Evolutionary conservation across 176 grass and related monocot species (phyloP), one percentile per base, ranked within the genome.

Genomic region (Lolium multiflorum): DNA sequence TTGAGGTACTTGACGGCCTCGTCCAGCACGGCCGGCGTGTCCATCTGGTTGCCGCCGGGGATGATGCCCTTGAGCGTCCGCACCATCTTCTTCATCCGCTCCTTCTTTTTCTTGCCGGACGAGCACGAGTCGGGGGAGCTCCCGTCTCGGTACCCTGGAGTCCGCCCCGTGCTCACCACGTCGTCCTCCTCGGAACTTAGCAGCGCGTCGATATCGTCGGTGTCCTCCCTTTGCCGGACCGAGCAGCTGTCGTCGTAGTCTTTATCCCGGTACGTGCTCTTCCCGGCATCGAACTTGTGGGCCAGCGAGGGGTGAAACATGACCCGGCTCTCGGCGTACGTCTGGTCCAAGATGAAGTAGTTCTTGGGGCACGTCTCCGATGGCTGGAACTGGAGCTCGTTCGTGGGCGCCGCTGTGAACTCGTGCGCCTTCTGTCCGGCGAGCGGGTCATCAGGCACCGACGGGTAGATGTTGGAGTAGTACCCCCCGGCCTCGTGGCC

Each of bases 311-410:
- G 96, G 76, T 98, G 93, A 86, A 94, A 98, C 93, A 98, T 95
- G 82, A 98, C 90, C 74, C 90, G 52, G 89, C 90, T 98, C 75
- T 82, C 85, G 88, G 82, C 83, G 68, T 72, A 90, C 3, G 90
- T 98, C 86, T 98, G 96, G 84, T 98, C 93, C 63, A 95, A 98
- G 84, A 98, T 98, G 81, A 98, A 90, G 44, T 94, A 98, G 86
- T 98, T 95, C 91, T 86, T 91, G 31, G 96, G 96, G 86, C 91
- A 98, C n/a, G 88, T 91, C 26, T 95, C 96, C 31, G 93, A 89
- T 31, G 93, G 86, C 86, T 98, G 93, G 90, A 98, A 92, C 90
- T 98, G 93, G 2, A 98, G 86, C 82, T 87, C 86, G 58, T 90
- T 94, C 20, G 92, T 64, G 11, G 91, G 96, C 85, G 81, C 89